Evolutionary conservation across 2,329 filamentous ascomycete genomes (phyloP), one percentile per base, ranked within the genome.

Genomic region (Aspergillus hiratsukae): DNA sequence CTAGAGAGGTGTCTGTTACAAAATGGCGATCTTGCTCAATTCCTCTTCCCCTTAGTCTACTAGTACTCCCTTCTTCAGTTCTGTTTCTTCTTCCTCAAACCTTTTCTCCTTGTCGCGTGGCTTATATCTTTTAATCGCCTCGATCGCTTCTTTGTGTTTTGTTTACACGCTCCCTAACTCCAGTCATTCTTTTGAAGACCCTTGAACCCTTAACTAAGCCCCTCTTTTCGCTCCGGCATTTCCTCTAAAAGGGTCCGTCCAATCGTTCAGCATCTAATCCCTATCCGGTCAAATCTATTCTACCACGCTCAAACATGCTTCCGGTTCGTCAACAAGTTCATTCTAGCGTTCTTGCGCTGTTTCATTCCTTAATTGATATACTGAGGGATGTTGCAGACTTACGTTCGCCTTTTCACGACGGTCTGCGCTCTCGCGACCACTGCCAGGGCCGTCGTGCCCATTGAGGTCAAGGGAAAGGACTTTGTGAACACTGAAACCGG

Each of bases 401-500:
- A 69, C 59, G 59, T 64, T 65, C 64, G 69, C 64, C 59, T 72
- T 48, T 64, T 78, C 55, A 68, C 74, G 59, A 72, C 75, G 29
- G 67, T 74, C 52, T 74, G 69, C 64, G 74, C 72, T 53, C 70
- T 79, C 54, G 70, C 78, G 43, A 71, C 76, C 63, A 71, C 80
- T 62, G 78, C 76, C 41, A 66, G 74, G 21, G 83, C 83, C 28
- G 80, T 86, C 48, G 79, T 80, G 54, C 79, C 83, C 6, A 75
- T 87, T 55, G 77, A 80, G 56, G 80, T 86, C 52, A 69, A 80
- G 54, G 82, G 83, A 57, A 81, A 83, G 69, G 80, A 87, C 68
- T 86, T 87, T 70, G 78, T 87, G 64, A 81, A 86, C 69, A 78
- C 77, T 37, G 75, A 80, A 53, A 83, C 81, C 19, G 78, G 79